Percentiles rank a stretch among this genome's conserved stretches.
Evolutionary conservation across 1,284 basidiomycete genomes (phyloP).

Genomic region (Pseudozyma tsukubaensis): DNA sequence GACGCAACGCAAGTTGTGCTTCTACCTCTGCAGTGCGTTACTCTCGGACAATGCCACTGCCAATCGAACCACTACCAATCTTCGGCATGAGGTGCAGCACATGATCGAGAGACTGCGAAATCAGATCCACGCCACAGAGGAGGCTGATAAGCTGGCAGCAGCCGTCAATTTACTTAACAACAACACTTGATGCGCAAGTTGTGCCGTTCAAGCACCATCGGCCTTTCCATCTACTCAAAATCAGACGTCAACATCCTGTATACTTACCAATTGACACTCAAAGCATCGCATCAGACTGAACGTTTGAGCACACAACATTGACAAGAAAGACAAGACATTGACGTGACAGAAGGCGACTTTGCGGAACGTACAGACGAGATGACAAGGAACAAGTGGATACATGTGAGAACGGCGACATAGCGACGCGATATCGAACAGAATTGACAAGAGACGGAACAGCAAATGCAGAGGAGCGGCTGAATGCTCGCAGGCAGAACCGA

Average conservation of each 20-base stretch:
- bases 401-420: too few species aligned
- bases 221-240: too few species aligned
- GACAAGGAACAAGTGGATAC: too few species aligned
- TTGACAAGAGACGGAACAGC: background rate
- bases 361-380: too few species aligned
- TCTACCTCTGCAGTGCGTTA: slow-evolving; percentile 26
- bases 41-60: background rate
- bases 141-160: slow-evolving; percentile 32
- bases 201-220: too few species aligned
- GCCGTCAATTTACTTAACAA: slow-evolving; percentile 11
- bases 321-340: too few species aligned
- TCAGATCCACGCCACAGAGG: slow-evolving; percentile 2
- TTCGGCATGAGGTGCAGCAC: slow-evolving; percentile 9
- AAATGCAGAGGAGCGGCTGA: background rate
- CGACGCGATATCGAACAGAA: too few species aligned
- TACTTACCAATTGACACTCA: too few species aligned
- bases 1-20: slow-evolving; percentile 39
- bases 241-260: too few species aligned
- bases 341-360: too few species aligned
- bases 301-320: too few species aligned
- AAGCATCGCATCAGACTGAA: too few species aligned
- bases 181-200: background rate
- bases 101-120: background rate
- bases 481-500: background rate
- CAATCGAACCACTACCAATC: background rate